Percentiles rank a stretch among this genome's conserved stretches.
Evolutionary conservation across 1,139 yeast species (phyloP).

Genomic region (Pneumocystis oryctolagi): DNA sequence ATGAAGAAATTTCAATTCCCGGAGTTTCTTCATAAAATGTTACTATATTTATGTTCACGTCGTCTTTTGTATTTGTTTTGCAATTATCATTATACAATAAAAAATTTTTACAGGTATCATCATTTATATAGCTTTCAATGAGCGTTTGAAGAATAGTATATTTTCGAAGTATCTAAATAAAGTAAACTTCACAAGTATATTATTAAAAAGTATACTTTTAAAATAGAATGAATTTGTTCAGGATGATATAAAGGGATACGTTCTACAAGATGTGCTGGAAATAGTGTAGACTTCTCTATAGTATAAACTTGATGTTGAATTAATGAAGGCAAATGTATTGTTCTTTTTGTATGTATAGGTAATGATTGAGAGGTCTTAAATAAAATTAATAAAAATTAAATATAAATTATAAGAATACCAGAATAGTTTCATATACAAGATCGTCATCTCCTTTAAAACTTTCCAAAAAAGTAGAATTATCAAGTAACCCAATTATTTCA

Average conservation of each 20-base stretch:
- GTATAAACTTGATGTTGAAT: neutral
- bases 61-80: neutral
- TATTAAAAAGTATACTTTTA: neutral
- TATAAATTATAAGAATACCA: neutral
- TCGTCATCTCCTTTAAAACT: neutral
- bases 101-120: neutral
- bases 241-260: neutral
- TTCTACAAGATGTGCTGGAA: neutral
- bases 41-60: neutral
- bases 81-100: neutral
- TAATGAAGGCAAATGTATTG: neutral
- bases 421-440: neutral
- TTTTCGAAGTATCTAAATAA: neutral
- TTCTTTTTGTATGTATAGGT: neutral
- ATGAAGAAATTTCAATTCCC: neutral
- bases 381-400: neutral
- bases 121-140: neutral
- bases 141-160: neutral
- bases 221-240: neutral
- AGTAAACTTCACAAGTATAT: neutral
- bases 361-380: neutral
- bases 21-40: neutral
- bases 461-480: neutral
- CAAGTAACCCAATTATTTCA: neutral
- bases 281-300: neutral